Conservation (phyloP, 352 stramenopile species). For the Pythium rhizo-oryzae region DNA sequence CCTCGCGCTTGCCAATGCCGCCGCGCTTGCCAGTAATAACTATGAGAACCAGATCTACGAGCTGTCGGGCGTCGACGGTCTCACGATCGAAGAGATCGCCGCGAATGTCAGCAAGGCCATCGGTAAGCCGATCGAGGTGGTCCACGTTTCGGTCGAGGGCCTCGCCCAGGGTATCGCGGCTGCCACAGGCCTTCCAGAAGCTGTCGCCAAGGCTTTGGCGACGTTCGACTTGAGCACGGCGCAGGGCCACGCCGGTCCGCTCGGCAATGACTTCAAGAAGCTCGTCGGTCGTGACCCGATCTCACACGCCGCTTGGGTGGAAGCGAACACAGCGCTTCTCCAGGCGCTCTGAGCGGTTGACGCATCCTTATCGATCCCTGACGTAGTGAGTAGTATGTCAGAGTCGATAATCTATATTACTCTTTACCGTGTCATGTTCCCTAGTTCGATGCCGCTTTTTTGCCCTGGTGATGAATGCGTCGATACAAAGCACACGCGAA, state of each 20-base stretch:
- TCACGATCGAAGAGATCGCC: slow-evolving; percentile 15
- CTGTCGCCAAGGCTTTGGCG: slow-evolving; percentile 11
- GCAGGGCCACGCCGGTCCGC: neutral
- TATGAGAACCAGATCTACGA: slow-evolving; percentile 20
- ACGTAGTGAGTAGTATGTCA: neutral
- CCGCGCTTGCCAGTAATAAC: slow-evolving; percentile 20
- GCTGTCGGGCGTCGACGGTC: slow-evolving; percentile 1
- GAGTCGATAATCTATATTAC: neutral
- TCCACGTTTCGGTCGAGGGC: slow-evolving; percentile 4
- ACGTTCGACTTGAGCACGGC: slow-evolving; percentile 25
- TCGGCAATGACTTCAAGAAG: slow-evolving; percentile 26
- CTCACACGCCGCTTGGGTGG: slow-evolving; percentile 23
- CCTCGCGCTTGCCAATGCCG: slow-evolving; percentile 10
- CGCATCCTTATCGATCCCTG: too few relatives aligned
- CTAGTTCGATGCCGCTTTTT: too few relatives aligned
- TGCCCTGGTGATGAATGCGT: too few relatives aligned
- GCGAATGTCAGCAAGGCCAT: slow-evolving; percentile 15
- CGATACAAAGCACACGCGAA: too few relatives aligned
- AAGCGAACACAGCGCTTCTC: slow-evolving; percentile 22
- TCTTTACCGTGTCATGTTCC: neutral
- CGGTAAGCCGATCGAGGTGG: slow-evolving; percentile 22
- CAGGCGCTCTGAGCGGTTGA: slow-evolving; percentile 15
- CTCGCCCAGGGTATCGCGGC: slow-evolving; percentile 6
- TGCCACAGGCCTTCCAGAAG: neutral
- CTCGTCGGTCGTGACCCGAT: slow-evolving; percentile 24